A percentile compares a stretch with the other conserved stretches of the same genome.
phyloP scores from a whole-genome alignment of 805 yeast genomes.

The Ogataea saltuana region DNA sequence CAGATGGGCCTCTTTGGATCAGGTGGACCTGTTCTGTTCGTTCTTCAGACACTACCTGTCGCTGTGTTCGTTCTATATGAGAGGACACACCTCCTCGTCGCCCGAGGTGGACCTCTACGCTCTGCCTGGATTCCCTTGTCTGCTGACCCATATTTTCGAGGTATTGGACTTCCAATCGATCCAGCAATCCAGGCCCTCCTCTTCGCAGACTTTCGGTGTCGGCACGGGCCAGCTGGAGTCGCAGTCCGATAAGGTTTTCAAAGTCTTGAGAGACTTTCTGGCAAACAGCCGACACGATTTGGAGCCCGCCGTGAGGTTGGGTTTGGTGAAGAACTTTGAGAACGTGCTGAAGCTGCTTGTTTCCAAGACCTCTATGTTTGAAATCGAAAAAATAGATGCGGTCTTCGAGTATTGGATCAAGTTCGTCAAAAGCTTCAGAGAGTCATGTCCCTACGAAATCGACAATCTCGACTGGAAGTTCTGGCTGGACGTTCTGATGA shows the following conservation, averaged over 20 bases:
- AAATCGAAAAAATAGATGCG: constrained; percentile 26
- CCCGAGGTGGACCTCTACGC: constrained; percentile 22
- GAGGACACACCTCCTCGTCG: constrained; percentile 12
- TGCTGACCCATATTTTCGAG: constrained; percentile 49
- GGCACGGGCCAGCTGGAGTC: constrained; percentile 17
- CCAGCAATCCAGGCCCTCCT: constrained; percentile 14
- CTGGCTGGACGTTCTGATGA: constrained; percentile 63
- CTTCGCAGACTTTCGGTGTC: constrained; percentile 2
- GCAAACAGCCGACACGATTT: constrained; percentile 32
- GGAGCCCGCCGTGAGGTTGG: constrained; percentile 29
- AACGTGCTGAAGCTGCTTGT: constrained; percentile 26
- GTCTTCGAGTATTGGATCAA: constrained; percentile 27
- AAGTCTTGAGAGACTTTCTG: constrained; percentile 39
- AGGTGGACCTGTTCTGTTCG: constrained; percentile 56
- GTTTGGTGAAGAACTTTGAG: constrained; percentile 28
- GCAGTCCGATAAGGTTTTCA: constrained; percentile 35
- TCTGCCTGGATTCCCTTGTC: constrained; percentile 47
- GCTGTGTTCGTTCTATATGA: constrained; percentile 30
- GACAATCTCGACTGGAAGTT: constrained; percentile 65
- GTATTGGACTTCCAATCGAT: constrained; percentile 30
- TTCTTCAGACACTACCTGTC: constrained; percentile 59
- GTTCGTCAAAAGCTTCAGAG: constrained; percentile 26
- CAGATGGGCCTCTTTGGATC: constrained; percentile 57
- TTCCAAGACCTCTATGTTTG: constrained; percentile 27
- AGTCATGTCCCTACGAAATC: constrained; percentile 14